Base-by-base conservation (phyloP, 139 green algal species). In the Raphidocelis subcapitata region DNA sequence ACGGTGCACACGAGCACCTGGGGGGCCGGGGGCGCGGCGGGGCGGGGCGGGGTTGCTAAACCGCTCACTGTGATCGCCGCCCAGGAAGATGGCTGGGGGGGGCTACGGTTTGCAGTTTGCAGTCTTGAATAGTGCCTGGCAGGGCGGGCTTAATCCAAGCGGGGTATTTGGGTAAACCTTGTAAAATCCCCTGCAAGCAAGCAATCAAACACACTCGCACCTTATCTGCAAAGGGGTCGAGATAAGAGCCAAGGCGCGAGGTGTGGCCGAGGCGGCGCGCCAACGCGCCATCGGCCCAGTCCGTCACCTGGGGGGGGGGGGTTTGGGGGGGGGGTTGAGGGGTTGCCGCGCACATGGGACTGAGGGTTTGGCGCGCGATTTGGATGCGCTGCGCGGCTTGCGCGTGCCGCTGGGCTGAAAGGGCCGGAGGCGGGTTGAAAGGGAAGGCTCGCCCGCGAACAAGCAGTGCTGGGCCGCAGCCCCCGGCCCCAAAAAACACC, bases 171-270 rank as follows among this genome's bases (percentile, higher is more conserved):
- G n/a, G n/a, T n/a, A n/a, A n/a, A n/a, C n/a, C n/a, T n/a, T n/a
- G n/a, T n/a, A n/a, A n/a, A n/a, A n/a, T n/a, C n/a, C n/a, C n/a
- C n/a, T n/a, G n/a, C n/a, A n/a, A n/a, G n/a, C n/a, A 20, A 61
- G 24, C 54, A 20, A 20, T 10, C 10, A 20, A 14, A 14, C 54
- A 14, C 23, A 14, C 12, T 20, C 41, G 12, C 41, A 84, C 81
- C 71, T 98, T 98, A 77, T 98, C 93, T 3, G 88, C 92, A 41
- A 96, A 51, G 0, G 93, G 93, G 70, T 97, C 93, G 14, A 97
- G 77, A 73, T 97, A 97, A 18, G 84, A 92, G 18, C 93, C 93
- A 16, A 98, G 78, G 1, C 94, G 83, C 12, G 81, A 91, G 21
- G 80, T 75, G 51, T 91, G 81, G 20, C 67, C 72, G 41, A 79